Conservation (phyloP, 371 early-diverging fungal genomes). For the Rhizomucor miehei region DNA sequence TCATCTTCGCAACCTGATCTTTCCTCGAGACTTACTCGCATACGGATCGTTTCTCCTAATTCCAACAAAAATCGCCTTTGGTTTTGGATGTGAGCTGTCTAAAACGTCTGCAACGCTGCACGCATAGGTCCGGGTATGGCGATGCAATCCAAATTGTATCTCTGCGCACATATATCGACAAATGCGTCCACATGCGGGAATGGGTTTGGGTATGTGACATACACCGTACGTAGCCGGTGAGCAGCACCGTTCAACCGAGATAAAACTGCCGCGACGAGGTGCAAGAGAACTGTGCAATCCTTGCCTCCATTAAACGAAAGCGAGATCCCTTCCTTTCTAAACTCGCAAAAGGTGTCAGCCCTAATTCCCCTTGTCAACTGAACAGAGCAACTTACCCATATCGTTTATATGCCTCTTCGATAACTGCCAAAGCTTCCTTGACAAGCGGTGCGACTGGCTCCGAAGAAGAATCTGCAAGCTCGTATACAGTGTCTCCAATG, state of each 20-base stretch:
- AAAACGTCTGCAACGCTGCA: conserved; percentile 71
- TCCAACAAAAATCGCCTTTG: conserved; percentile 87
- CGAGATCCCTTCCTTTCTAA: conserved; percentile 50
- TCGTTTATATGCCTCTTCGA: conserved; percentile 59
- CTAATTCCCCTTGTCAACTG: neutral
- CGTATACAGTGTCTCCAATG: conserved; percentile 41
- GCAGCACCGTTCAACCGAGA: conserved; percentile 20
- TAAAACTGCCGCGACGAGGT: conserved; percentile 65
- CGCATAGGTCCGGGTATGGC: conserved; percentile 79
- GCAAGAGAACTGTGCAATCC: conserved; percentile 93
- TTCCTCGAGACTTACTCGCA: too few relatives aligned
- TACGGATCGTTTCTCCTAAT: conserved; percentile 91
- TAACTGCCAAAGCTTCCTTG: conserved; percentile 54
- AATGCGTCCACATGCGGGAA: conserved; percentile 90
- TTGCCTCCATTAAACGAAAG: conserved; percentile 97
- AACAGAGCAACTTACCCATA: conserved; percentile 57
- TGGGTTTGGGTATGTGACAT: conserved; percentile 72
- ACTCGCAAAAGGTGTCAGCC: neutral
- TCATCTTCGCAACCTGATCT: neutral
- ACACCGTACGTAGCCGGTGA: conserved; percentile 51
- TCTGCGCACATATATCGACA: conserved; percentile 63
- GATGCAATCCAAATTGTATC: conserved; percentile 68
- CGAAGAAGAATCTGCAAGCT: conserved; percentile 28
- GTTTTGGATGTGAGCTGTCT: conserved; percentile 42
- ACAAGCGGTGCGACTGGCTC: conserved; percentile 38